phyloP scores from a whole-genome alignment of 441 rosid species.

The Euphorbia celastroides region DNA sequence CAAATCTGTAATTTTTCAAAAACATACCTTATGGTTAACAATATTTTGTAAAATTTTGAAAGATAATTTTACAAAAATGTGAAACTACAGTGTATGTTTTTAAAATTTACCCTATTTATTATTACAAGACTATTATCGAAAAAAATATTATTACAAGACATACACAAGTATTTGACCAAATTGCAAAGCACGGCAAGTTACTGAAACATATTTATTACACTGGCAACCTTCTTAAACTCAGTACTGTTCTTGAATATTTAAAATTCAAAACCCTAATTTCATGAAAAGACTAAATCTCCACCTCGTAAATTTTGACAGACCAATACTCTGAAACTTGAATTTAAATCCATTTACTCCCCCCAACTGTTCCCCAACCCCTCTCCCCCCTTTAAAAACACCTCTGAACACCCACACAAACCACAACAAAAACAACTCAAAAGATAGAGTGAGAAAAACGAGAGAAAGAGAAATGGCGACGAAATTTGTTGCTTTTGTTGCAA shows the following conservation, averaged over 20 bases:
- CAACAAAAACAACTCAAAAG: neutral
- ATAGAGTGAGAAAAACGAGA: neutral
- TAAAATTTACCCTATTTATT: too few relatives aligned
- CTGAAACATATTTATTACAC: neutral
- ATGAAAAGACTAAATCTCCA: neutral
- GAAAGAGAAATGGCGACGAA: conserved; percentile 19
- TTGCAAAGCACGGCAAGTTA: neutral
- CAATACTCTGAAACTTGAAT: conserved; percentile 17
- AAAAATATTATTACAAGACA: too few relatives aligned
- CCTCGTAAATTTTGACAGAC: neutral
- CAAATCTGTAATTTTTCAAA: too few relatives aligned
- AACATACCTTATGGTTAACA: too few relatives aligned
- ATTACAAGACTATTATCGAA: too few relatives aligned
- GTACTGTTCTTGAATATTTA: neutral
- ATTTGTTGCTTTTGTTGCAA: conserved; percentile 17
- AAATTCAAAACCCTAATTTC: neutral
- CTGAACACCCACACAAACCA: neutral
- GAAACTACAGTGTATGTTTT: too few relatives aligned
- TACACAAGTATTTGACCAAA: neutral
- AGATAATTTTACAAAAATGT: too few relatives aligned
- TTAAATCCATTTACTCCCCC: conserved; percentile 35
- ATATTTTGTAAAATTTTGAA: too few relatives aligned
- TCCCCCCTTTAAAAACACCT: conserved; percentile 31
- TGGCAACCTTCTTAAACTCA: neutral
- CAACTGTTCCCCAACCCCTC: conserved; percentile 26